Percentiles rank a stretch among this genome's conserved stretches.
phyloP scores from a whole-genome alignment of 2,329 filamentous ascomycete genomes.

The Hymenoscyphus fructigenus region DNA sequence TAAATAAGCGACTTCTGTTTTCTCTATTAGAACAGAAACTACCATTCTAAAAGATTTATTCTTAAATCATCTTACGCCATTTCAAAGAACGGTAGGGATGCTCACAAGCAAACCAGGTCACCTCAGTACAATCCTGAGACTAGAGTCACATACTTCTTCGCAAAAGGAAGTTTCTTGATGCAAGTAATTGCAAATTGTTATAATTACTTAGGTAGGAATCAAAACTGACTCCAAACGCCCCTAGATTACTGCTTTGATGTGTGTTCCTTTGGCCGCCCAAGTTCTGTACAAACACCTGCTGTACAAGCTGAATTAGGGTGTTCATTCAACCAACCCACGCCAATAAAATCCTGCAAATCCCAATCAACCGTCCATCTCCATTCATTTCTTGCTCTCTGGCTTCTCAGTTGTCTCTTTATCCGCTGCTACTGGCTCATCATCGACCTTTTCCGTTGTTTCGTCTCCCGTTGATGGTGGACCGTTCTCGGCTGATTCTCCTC shows the following conservation, averaged over 20 bases:
- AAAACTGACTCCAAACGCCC: background rate
- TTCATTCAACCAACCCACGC: background rate
- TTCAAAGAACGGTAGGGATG: too few species aligned
- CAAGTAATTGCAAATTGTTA: background rate
- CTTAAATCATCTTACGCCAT: too few species aligned
- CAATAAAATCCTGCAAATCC: background rate
- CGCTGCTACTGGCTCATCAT: conserved; percentile 9
- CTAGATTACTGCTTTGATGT: background rate
- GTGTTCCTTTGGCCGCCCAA: background rate
- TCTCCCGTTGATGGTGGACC: conserved; percentile 20
- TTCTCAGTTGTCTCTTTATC: background rate
- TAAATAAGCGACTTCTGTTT: too few species aligned
- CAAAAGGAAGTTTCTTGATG: background rate
- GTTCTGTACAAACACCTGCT: background rate
- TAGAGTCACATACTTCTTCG: background rate
- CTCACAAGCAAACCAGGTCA: too few species aligned
- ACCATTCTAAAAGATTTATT: too few species aligned
- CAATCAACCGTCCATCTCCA: background rate
- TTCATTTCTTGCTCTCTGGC: background rate
- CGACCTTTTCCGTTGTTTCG: conserved; percentile 7
- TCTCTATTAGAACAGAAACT: too few species aligned
- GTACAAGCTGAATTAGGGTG: background rate
- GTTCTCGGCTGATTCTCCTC: conserved; percentile 30
- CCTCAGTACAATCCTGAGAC: too few species aligned
- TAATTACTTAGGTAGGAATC: background rate